Evolutionary conservation across 2,329 filamentous ascomycete genomes (phyloP).

Genomic region (Geosmithia putterillii): DNA sequence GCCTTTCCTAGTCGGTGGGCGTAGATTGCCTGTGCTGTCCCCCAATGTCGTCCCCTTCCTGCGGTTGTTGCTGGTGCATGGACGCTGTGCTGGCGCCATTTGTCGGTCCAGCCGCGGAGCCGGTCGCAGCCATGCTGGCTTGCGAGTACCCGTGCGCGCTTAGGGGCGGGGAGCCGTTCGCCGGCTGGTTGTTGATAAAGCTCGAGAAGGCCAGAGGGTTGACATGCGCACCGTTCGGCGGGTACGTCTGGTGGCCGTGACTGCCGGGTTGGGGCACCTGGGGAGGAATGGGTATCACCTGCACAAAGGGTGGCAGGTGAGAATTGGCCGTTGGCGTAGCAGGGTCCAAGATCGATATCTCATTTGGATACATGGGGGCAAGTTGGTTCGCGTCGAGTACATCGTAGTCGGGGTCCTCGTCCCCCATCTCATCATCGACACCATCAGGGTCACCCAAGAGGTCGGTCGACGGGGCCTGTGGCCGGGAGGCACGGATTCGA

Average conservation of each 20-base stretch:
- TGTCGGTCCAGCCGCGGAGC: constrained; percentile 9
- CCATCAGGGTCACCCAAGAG: not conserved
- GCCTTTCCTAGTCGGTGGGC: not conserved
- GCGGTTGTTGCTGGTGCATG: constrained; percentile 16
- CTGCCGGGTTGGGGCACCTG: not conserved
- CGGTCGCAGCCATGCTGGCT: constrained; percentile 7
- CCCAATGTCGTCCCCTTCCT: constrained; percentile 2
- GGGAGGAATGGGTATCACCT: not conserved
- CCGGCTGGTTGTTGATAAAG: constrained; percentile 14
- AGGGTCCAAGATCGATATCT: not conserved
- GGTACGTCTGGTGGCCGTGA: not conserved
- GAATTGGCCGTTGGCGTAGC: too few relatives aligned
- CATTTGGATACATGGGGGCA: not conserved
- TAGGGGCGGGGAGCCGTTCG: constrained; percentile 7
- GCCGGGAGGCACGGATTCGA: not conserved
- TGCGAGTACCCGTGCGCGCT: constrained; percentile 9
- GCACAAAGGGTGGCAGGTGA: not conserved
- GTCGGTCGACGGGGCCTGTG: not conserved
- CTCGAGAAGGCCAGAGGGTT: constrained; percentile 5
- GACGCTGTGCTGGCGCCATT: constrained; percentile 23
- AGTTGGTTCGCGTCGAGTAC: constrained; percentile 15
- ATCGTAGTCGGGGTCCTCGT: constrained; percentile 32
- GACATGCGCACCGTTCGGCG: not conserved
- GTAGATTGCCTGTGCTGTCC: not conserved
- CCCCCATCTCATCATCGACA: constrained; percentile 26